A percentile compares a stretch with the other conserved stretches of the same genome.
phyloP scores from a whole-genome alignment of 1,284 basidiomycete species.

The Ustilago sp. region DNA sequence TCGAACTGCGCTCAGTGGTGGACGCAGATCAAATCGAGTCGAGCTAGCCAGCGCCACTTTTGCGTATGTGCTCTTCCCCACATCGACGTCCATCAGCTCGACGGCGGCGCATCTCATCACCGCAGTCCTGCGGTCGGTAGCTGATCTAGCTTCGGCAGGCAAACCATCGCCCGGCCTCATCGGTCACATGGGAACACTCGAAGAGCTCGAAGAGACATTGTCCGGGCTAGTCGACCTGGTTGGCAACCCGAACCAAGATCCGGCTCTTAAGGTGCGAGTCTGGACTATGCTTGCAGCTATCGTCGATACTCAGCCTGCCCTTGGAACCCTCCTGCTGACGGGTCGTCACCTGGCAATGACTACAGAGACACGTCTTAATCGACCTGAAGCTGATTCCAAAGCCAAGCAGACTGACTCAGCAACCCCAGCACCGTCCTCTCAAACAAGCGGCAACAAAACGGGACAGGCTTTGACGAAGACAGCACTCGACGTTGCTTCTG shows the following conservation, averaged over 20 bases:
- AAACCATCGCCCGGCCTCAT: slow-evolving; percentile 50
- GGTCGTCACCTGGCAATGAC: slow-evolving; percentile 74
- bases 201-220: slow-evolving; percentile 61
- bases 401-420: slow-evolving; percentile 52
- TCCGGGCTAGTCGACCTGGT: slow-evolving; percentile 55
- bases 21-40: slow-evolving; percentile 40
- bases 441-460: slow-evolving; percentile 9
- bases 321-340: slow-evolving; percentile 83
- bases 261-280: slow-evolving; percentile 77
- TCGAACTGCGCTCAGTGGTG: slow-evolving; percentile 27
- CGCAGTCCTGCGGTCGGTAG: slow-evolving; percentile 46
- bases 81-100: slow-evolving; percentile 47
- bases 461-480: slow-evolving; percentile 54
- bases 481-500: slow-evolving; percentile 73
- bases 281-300: slow-evolving; percentile 87
- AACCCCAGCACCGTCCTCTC: slow-evolving; percentile 30
- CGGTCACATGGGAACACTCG: slow-evolving; percentile 66
- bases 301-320: slow-evolving; percentile 86
- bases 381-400: slow-evolving; percentile 43
- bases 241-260: slow-evolving; percentile 74
- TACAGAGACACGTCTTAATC: slow-evolving; percentile 46
- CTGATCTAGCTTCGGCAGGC: slow-evolving; percentile 29
- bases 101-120: slow-evolving; percentile 58
- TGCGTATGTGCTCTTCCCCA: slow-evolving; percentile 47
- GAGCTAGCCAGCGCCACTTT: slow-evolving; percentile 53